A percentile compares a stretch with the other conserved stretches of the same genome.
phyloP scores from a whole-genome alignment of 352 stramenopile species.

The Phytopythium helicoides region DNA sequence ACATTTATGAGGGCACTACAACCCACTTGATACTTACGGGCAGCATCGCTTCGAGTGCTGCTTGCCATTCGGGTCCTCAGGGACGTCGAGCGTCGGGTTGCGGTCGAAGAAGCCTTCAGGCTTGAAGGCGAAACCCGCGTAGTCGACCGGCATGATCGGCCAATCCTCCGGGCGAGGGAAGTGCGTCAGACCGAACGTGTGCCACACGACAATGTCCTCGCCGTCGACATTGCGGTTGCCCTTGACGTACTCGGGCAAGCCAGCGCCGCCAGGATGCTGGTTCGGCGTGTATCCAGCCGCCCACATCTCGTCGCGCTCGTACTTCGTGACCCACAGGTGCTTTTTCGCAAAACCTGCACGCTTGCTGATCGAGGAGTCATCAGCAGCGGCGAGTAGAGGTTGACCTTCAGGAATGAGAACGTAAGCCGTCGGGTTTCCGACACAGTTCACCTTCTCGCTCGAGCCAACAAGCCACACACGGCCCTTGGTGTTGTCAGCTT shows the following conservation, averaged over 20 bases:
- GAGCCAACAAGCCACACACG: conserved; percentile 64
- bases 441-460: conserved; percentile 46
- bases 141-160: conserved; percentile 78
- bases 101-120: conserved; percentile 66
- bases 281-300: conserved; percentile 69
- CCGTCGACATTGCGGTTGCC: conserved; percentile 48
- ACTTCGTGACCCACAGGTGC: conserved; percentile 71
- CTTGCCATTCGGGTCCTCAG: conserved; percentile 37
- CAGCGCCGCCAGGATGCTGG: conserved; percentile 43
- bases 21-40: background rate
- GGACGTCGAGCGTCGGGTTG: conserved; percentile 51
- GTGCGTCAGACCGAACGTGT: conserved; percentile 72
- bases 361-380: conserved; percentile 43
- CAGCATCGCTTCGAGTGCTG: conserved; percentile 33
- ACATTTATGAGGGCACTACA: too few relatives aligned
- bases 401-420: conserved; percentile 50
- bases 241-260: conserved; percentile 54
- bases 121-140: conserved; percentile 63
- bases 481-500: conserved; percentile 42
- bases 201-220: conserved; percentile 74
- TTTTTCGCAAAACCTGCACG: conserved; percentile 62
- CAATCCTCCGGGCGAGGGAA: conserved; percentile 70
- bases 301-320: conserved; percentile 57
- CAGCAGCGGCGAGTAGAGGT: conserved; percentile 51
- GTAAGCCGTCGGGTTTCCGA: conserved; percentile 56